These are phyloP conservation scores for Pythium folliculosum DNA, from an alignment of 352 stramenopile species.

Conservation along the genomic window DNA sequence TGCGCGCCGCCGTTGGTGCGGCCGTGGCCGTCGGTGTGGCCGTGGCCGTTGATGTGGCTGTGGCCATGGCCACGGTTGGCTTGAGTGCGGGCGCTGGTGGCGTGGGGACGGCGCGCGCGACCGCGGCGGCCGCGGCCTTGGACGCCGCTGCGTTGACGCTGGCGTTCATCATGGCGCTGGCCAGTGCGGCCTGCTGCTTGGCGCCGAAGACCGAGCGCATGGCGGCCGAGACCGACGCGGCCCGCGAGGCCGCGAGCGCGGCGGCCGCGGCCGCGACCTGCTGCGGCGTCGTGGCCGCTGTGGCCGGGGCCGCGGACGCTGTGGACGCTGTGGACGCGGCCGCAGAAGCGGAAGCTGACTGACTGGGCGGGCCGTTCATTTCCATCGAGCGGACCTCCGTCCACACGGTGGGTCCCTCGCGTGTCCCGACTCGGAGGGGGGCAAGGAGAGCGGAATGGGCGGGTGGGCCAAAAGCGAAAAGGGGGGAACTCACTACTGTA, in stretches of 20 bases:
- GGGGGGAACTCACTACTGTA: slow-evolving; percentile 16
- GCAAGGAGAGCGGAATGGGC: neutral
- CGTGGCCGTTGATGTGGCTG: no score
- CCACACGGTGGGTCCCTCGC: neutral
- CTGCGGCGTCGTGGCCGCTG: slow-evolving; percentile 22
- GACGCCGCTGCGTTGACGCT: slow-evolving; percentile 9
- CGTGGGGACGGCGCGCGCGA: neutral
- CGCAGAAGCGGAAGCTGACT: slow-evolving; percentile 11
- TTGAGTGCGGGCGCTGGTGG: no score
- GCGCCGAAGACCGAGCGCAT: slow-evolving; percentile 29
- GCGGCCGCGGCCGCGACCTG: slow-evolving; percentile 27
- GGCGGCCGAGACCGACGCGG: slow-evolving; percentile 24
- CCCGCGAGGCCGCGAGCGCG: slow-evolving; percentile 26
- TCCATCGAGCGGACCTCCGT: slow-evolving; percentile 11
- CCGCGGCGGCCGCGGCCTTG: slow-evolving; percentile 7
- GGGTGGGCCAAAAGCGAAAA: neutral
- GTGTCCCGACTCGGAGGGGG: slow-evolving; percentile 1
- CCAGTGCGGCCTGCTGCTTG: slow-evolving; percentile 19
- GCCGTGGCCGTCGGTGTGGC: no score
- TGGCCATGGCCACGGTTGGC: neutral
- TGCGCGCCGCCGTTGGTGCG: no score
- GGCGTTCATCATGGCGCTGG: slow-evolving; percentile 24
- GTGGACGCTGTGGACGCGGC: neutral
- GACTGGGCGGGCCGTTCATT: slow-evolving; percentile 32
- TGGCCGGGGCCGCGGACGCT: slow-evolving; percentile 1